phyloP scores from a whole-genome alignment of 1,284 basidiomycete species.

The Leccinum pachyderme region DNA sequence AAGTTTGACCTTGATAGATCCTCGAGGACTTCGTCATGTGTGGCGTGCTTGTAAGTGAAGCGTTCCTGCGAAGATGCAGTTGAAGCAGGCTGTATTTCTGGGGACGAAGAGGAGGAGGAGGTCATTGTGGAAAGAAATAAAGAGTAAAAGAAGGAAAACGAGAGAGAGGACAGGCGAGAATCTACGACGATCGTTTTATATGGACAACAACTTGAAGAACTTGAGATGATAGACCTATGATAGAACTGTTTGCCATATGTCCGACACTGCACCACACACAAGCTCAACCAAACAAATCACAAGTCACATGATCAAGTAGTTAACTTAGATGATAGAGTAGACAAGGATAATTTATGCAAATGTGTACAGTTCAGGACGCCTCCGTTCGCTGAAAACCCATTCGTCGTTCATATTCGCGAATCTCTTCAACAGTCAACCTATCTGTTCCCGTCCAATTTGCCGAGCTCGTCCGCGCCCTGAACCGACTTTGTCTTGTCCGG shows the following conservation, averaged over 20 bases:
- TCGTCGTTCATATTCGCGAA: conserved; percentile 79
- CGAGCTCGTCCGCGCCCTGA: conserved; percentile 86
- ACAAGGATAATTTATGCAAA: conserved; percentile 9
- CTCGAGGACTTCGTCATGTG: conserved; percentile 80
- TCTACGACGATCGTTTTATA: conserved; percentile 36
- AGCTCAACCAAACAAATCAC: conserved; percentile 29
- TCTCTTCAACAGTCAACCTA: conserved; percentile 77
- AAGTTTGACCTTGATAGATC: conserved; percentile 76
- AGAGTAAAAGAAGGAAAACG: conserved; percentile 30
- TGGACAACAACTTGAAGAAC: conserved; percentile 20
- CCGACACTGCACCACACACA: conserved; percentile 14
- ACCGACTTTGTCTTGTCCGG: conserved; percentile 69
- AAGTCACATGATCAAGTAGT: conserved; percentile 25
- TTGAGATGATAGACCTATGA: conserved; percentile 27
- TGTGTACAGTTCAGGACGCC: conserved; percentile 10
- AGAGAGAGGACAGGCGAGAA: conserved; percentile 44
- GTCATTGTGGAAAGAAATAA: conserved; percentile 39
- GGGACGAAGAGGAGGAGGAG: conserved; percentile 67
- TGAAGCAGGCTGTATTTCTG: conserved; percentile 58
- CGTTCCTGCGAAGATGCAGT: conserved; percentile 45
- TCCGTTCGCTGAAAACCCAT: conserved; percentile 75
- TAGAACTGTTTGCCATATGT: conserved; percentile 23
- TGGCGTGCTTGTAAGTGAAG: conserved; percentile 63
- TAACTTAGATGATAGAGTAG: neutral
- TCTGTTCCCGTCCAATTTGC: conserved; percentile 93